These are phyloP conservation scores for Prorocentrum cordatum DNA, from an alignment of 169 alveolate species.

Conservation along the genomic window DNA sequence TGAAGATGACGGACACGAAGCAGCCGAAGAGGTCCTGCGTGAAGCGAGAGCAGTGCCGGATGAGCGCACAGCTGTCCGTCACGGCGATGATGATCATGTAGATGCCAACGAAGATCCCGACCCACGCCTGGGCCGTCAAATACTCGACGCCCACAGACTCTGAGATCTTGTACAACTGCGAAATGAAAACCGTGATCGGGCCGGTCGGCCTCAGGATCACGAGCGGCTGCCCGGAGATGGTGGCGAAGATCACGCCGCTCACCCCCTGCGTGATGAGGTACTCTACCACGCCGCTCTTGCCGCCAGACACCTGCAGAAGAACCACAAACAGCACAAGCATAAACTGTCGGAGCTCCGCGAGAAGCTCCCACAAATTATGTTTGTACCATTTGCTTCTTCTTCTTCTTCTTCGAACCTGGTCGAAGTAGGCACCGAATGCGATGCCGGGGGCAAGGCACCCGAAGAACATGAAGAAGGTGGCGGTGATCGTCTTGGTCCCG, in stretches of 20 bases:
- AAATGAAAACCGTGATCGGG: background rate
- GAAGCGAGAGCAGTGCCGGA: background rate
- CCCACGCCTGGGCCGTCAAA: background rate
- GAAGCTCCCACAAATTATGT: too few relatives aligned
- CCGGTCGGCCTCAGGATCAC: background rate
- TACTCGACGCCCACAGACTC: background rate
- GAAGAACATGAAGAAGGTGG: background rate
- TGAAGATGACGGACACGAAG: background rate
- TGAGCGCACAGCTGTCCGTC: background rate
- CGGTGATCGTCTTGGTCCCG: background rate
- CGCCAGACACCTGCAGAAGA: too few relatives aligned
- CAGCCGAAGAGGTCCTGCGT: background rate
- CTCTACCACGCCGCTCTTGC: background rate
- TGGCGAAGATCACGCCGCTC: background rate
- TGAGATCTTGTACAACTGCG: background rate
- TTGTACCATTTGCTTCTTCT: too few relatives aligned
- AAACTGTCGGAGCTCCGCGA: too few relatives aligned
- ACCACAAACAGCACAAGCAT: too few relatives aligned
- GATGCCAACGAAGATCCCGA: background rate
- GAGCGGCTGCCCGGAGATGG: background rate
- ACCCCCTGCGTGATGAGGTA: background rate
- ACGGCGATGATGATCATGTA: background rate
- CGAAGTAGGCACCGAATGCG: too few relatives aligned
- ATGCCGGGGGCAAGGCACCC: background rate
- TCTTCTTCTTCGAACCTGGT: too few relatives aligned